Percentiles rank a stretch among this genome's conserved stretches.
Conservation (phyloP, 352 stramenopile genomes). For the Phytophthora pistaciae region DNA sequence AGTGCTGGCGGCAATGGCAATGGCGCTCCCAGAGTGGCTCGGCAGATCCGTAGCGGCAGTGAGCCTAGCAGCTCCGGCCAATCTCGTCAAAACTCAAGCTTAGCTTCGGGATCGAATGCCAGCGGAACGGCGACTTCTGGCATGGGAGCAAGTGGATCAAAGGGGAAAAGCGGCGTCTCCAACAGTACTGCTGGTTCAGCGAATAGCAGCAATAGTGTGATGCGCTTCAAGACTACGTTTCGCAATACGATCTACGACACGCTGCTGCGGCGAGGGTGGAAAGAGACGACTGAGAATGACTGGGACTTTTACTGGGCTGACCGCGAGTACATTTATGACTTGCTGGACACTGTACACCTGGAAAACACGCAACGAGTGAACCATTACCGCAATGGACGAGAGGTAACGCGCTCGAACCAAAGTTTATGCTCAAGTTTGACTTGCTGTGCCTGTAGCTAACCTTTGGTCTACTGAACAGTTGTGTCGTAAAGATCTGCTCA, state of each 20-base stretch:
- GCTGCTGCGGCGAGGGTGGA: constrained; percentile 89
- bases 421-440: not conserved
- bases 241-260: constrained; percentile 94
- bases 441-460: not conserved
- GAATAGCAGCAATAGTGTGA: constrained; percentile 19
- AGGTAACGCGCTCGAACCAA: constrained; percentile 44
- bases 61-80: constrained; percentile 31
- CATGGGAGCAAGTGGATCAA: constrained; percentile 6
- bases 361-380: constrained; percentile 90
- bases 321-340: constrained; percentile 92
- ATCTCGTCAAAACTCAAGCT: constrained; percentile 20
- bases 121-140: constrained; percentile 7
- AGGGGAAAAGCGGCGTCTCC: constrained; percentile 17
- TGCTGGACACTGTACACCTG: constrained; percentile 91
- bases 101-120: constrained; percentile 13
- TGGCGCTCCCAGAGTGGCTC: constrained; percentile 22
- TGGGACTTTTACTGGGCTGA: constrained; percentile 93
- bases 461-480: constrained; percentile 57
- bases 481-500: constrained; percentile 94
- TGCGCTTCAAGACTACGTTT: constrained; percentile 91
- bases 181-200: constrained; percentile 11
- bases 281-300: constrained; percentile 89
- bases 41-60: constrained; percentile 51
- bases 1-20: constrained; percentile 39
- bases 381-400: constrained; percentile 90